A percentile compares a stretch with the other conserved stretches of the same genome.
Evolutionary conservation across 331 rosid species (phyloP).

Genomic region (Acacia concinna): DNA sequence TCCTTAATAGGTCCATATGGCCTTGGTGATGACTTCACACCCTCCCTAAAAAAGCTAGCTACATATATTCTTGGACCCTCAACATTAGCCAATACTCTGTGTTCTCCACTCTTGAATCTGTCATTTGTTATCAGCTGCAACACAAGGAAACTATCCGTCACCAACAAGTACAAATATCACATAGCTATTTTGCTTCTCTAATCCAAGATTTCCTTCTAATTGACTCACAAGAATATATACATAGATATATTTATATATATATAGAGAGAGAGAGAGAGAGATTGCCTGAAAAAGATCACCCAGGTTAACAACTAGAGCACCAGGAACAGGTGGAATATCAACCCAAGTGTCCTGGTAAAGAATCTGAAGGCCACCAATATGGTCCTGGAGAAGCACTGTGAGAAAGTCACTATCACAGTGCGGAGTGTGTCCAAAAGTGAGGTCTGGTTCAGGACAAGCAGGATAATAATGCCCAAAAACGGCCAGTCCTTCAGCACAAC

Average conservation of each 20-base stretch:
- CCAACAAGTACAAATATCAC: not conserved
- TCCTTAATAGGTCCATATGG: conserved; percentile 58
- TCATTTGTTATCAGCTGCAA: conserved; percentile 48
- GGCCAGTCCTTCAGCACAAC: conserved; percentile 34
- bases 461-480: conserved; percentile 45
- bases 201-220: no score
- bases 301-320: conserved; percentile 45
- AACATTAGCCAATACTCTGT: conserved; percentile 47
- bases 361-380: conserved; percentile 48
- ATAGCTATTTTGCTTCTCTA: no score
- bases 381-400: conserved; percentile 44
- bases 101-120: conserved; percentile 50
- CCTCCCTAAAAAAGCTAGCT: conserved; percentile 43
- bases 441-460: conserved; percentile 48
- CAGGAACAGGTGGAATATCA: conserved; percentile 38
- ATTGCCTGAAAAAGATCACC: conserved; percentile 48
- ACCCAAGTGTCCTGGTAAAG: conserved; percentile 38
- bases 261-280: no score
- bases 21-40: conserved; percentile 14
- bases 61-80: conserved; percentile 50
- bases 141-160: not conserved
- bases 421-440: conserved; percentile 38
- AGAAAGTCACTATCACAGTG: conserved; percentile 44
- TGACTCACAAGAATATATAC: no score
- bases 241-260: no score